Evolutionary conservation across 192 early-diverging fungal species (phyloP), one percentile per base, ranked within the genome.

Genomic region (Linnemannia exigua): DNA sequence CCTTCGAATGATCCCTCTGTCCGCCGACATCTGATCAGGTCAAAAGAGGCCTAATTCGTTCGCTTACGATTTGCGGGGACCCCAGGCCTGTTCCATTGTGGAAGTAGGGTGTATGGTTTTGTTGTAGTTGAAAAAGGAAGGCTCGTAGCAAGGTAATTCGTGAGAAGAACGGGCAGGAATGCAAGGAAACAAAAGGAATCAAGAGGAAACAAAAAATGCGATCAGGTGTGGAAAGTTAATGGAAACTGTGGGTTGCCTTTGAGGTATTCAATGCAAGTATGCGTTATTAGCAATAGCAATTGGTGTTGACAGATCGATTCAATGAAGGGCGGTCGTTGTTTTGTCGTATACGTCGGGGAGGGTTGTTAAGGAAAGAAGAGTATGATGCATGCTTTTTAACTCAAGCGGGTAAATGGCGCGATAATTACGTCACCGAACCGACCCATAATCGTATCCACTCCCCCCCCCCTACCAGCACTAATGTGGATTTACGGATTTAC

Each of bases 31-130:
- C 28, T 63, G 58, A 15, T 63, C 58, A 31, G 9, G 9, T 28
- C 2, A 15, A 63, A 25, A 31, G 8, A 14, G 58, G 3, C 28
- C 22, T 25, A 11, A 6, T 25, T 58, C 5, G 54, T 25, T 28
- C 58, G 46, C 74, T 44, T 86, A 86, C 83, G 74, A 71, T 70
- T 86, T 86, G 63, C 84, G 84, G 61, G 84, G 35, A 36, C 84
- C 79, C 84, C 84, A 86, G 22, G 84, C 78, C 20, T 61, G 41
- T 20, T 86, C 84, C 84, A 86, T 86, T 14, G 31, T 67, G 37
- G 61, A 51, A 35, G 50, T 46, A 1, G 25, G 67, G 38, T 15
- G 33, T 51, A 20, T 31, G n/a, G 41, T 76, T 15, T 76, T 19
- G 17, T 19, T 76, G 14, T 20, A 33, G 22, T 41, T 8, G 6